These are phyloP conservation scores for Polyporus arcularius DNA, from an alignment of 768 basidiomycete species.

Conservation along the genomic window DNA sequence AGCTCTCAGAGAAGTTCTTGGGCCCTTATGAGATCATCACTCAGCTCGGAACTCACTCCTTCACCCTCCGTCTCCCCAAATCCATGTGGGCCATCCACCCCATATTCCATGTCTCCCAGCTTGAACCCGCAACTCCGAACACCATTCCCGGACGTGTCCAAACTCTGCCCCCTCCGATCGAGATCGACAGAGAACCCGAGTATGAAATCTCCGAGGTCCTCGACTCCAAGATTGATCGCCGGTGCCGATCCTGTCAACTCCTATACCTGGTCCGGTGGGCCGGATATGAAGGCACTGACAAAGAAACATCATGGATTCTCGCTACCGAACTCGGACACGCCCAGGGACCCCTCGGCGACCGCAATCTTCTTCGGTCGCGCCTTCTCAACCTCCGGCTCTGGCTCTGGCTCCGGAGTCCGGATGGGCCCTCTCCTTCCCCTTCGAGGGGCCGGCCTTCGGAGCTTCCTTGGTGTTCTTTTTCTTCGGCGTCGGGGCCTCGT, in stretches of 20 bases:
- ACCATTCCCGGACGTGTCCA: conserved; percentile 15
- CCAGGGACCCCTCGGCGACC: background rate
- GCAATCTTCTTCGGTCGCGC: too few species aligned
- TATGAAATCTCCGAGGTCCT: conserved; percentile 20
- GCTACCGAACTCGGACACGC: conserved; percentile 4
- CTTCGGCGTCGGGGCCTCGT: too few species aligned
- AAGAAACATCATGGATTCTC: conserved; percentile 4
- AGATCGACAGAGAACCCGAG: conserved; percentile 14
- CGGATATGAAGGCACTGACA: conserved; percentile 1
- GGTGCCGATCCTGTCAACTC: background rate
- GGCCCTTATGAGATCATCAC: conserved; percentile 26
- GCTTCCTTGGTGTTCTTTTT: too few species aligned
- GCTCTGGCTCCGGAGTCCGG: too few species aligned
- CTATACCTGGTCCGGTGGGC: conserved; percentile 9
- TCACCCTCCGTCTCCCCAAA: conserved; percentile 24
- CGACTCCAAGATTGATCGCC: conserved; percentile 16
- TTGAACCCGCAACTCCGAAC: conserved; percentile 19
- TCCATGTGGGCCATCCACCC: conserved; percentile 23
- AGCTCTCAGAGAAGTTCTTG: conserved; percentile 25
- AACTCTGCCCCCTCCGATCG: conserved; percentile 14
- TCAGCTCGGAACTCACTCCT: conserved; percentile 22
- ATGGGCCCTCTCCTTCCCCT: too few species aligned
- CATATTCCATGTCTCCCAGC: conserved; percentile 25
- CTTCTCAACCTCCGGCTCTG: too few species aligned
- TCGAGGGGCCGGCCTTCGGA: too few species aligned